phyloP scores from a whole-genome alignment of 75 land plant species.

The Sequoiadendron giganteum region DNA sequence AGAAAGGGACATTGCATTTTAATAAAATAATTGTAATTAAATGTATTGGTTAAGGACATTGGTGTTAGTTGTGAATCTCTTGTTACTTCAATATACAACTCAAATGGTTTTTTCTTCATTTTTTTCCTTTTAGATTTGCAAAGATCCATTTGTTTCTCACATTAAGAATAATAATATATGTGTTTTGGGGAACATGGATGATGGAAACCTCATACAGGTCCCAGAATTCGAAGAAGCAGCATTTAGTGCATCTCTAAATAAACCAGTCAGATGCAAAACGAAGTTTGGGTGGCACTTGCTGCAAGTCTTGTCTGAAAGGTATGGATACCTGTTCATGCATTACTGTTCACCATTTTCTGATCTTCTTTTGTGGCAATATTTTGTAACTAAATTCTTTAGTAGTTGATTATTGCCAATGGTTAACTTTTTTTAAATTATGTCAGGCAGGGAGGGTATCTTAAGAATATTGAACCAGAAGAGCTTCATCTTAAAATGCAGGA shows the following conservation, averaged over 20 bases:
- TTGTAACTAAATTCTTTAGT: not conserved
- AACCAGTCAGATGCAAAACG: constrained; percentile 83
- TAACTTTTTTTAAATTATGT: not conserved
- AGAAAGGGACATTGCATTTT: no score
- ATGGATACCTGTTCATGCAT: constrained; percentile 5
- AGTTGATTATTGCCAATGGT: not conserved
- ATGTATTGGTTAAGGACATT: not conserved
- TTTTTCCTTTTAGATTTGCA: not conserved
- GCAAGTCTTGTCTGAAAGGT: constrained; percentile 94
- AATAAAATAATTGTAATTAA: not conserved
- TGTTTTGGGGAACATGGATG: not conserved
- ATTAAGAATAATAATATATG: constrained; percentile 1
- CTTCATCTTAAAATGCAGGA: constrained; percentile 74
- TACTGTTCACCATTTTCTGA: not conserved
- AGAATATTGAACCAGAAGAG: constrained; percentile 69
- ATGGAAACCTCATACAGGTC: constrained; percentile 38
- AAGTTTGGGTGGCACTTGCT: constrained; percentile 97
- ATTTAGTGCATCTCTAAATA: constrained; percentile 81
- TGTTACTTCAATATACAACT: not conserved
- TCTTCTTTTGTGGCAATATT: not conserved
- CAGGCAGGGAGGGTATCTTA: constrained; percentile 71
- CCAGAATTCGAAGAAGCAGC: constrained; percentile 98
- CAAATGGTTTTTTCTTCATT: not conserved
- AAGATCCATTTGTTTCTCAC: not conserved
- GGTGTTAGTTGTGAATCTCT: not conserved